These are phyloP conservation scores for Sorghum bicolor DNA, from an alignment of 176 grass and related monocot genomes.

Conservation along the genomic window DNA sequence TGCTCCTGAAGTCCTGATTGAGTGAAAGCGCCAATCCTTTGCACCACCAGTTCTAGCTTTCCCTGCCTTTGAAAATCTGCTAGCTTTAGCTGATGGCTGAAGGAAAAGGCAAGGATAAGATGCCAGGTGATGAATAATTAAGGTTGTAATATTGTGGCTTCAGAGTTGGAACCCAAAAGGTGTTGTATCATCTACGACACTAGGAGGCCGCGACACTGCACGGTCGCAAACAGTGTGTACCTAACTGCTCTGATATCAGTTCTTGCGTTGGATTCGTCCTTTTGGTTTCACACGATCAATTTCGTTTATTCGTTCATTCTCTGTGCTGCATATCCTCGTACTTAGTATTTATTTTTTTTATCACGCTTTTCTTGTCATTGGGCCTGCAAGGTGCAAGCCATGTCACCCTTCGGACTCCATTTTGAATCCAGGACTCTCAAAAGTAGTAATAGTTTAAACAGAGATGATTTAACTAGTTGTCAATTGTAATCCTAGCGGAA, in stretches of 20 bases:
- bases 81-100: slow-evolving; percentile 25
- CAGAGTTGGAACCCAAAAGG: slow-evolving; percentile 37
- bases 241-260: not conserved
- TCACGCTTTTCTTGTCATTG: not conserved
- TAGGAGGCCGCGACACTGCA: not conserved
- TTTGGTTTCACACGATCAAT: not conserved
- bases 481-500: not conserved
- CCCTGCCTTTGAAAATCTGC: not conserved
- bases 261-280: not conserved
- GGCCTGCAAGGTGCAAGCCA: not conserved
- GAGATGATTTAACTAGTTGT: not conserved
- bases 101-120: slow-evolving; percentile 12
- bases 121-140: slow-evolving; percentile 24
- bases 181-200: not conserved
- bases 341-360: not conserved
- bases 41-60: slow-evolving; percentile 7
- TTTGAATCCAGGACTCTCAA: not conserved
- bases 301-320: not conserved
- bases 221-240: not conserved
- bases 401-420: not conserved
- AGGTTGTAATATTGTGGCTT: slow-evolving; percentile 16
- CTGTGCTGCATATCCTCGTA: not conserved
- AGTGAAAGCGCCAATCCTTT: not conserved
- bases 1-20: not conserved
- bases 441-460: not conserved